Evolutionary conservation across 306 rosid species (phyloP), one percentile per base, ranked within the genome.

Genomic region (Lagenaria siceraria): DNA sequence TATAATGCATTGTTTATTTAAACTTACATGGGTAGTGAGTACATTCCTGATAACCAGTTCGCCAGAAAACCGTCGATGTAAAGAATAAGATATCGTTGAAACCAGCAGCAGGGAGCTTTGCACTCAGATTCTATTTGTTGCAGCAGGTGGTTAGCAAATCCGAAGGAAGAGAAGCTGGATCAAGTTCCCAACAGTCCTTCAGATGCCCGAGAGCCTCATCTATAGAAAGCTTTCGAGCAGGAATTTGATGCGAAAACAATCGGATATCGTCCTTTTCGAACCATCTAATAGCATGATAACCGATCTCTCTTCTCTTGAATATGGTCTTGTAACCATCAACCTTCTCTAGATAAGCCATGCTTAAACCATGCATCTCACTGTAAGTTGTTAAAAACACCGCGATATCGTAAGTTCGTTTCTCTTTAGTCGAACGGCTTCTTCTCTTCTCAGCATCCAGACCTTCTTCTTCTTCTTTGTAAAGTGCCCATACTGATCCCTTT

Each of bases 401-500:
- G 71, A 95, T 80, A 56, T 90, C 93, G 77, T 88, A 90, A 74
- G 86, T 75, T 43, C 83, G 58, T 58, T 83, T 87, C 71, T 86
- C 83, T 70, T 81, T 78, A 6, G 21, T 75, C n/a, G 81, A 74
- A 59, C 65, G 12, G 40, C 51, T 70, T 64, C 80, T 82, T 86
- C 85, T 69, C 25, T 69, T 85, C 66, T 82, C 92, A 7, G 75
- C 79, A 63, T 77, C 88, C 43, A 66, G n/a, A 61, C 85, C 80
- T 33, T 77, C 79, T 49, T 14, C 53, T 78, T 90, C 85, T 77
- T 90, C 86, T 13, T 82, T 80, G 81, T 90, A 87, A 51, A 92
- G 88, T 36, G 97, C 98, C 97, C 97, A 95, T 19, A 95, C 93
- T 0, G 97, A 92, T 17, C 97, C 97, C 85, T 95, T 95, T 86